Conservation (phyloP, 176 grass and related monocot species). For the Thalia dealbata region DNA sequence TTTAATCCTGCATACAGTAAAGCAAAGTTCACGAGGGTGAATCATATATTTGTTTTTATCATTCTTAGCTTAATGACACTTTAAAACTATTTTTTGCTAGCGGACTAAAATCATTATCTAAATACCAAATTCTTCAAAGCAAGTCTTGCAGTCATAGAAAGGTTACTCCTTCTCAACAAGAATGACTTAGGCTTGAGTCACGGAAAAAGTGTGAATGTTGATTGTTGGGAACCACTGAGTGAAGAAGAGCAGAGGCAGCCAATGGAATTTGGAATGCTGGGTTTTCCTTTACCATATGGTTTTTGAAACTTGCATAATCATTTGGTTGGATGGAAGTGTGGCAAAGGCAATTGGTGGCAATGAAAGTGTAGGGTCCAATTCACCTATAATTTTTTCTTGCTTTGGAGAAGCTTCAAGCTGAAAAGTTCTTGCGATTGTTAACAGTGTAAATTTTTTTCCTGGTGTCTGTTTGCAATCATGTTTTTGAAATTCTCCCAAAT, state of each 20-base stretch:
- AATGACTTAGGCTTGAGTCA: not conserved
- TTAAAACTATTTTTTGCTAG: not conserved
- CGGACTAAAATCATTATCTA: not conserved
- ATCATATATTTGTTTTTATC: not conserved
- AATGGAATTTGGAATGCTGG: too few relatives aligned
- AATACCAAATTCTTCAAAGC: not conserved
- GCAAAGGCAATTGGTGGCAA: too few relatives aligned
- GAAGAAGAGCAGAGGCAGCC: too few relatives aligned
- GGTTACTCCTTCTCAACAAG: not conserved
- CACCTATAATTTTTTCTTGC: too few relatives aligned
- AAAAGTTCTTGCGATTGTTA: too few relatives aligned
- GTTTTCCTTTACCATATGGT: too few relatives aligned
- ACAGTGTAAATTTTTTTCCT: too few relatives aligned
- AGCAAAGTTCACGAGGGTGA: not conserved
- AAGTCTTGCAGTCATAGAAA: not conserved
- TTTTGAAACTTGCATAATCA: too few relatives aligned
- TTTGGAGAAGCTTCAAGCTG: too few relatives aligned
- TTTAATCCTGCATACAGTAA: not conserved
- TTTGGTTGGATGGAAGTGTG: too few relatives aligned
- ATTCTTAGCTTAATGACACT: not conserved
- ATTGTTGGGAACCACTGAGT: too few relatives aligned
- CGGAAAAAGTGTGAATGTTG: not conserved
- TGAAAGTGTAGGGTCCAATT: too few relatives aligned
- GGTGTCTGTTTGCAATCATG: conserved; percentile 11
- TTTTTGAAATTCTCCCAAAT: conserved; percentile 5